Conservation (phyloP, 192 early-diverging fungal genomes). For the Obelidium mucronatum region DNA sequence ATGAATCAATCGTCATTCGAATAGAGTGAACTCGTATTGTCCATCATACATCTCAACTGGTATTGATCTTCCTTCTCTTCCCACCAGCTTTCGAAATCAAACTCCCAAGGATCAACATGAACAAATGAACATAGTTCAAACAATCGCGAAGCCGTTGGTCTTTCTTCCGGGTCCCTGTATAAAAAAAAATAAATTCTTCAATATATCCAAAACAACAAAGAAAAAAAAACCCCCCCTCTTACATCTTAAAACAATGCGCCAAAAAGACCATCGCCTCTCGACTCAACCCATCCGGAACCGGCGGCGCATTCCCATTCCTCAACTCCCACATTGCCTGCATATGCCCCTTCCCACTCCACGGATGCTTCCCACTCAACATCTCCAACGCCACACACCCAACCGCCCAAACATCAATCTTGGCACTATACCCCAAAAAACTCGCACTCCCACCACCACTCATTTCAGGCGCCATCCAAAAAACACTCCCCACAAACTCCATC, state of each 20-base stretch:
- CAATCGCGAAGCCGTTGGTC: constrained; percentile 75
- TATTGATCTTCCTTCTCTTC: constrained; percentile 29
- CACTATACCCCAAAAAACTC: constrained; percentile 83
- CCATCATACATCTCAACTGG: background rate
- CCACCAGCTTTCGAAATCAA: constrained; percentile 34
- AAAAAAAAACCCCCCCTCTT: constrained; percentile 40
- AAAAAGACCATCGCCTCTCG: constrained; percentile 74
- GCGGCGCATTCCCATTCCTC: constrained; percentile 73
- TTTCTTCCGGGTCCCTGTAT: constrained; percentile 65
- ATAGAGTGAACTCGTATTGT: constrained; percentile 4
- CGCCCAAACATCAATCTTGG: constrained; percentile 87
- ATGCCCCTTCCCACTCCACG: constrained; percentile 59
- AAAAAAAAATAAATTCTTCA: background rate
- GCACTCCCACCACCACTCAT: constrained; percentile 82
- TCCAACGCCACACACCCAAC: constrained; percentile 87
- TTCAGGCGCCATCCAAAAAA: constrained; percentile 96
- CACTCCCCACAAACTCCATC: constrained; percentile 78
- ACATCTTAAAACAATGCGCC: constrained; percentile 73
- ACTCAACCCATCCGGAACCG: constrained; percentile 74
- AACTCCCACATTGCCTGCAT: constrained; percentile 68
- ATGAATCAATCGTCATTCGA: constrained; percentile 8
- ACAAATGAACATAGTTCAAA: constrained; percentile 67
- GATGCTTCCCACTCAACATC: constrained; percentile 92
- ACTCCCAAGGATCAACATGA: constrained; percentile 38
- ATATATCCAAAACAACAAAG: background rate